These are phyloP conservation scores for Alternaria consortialis DNA, from an alignment of 2,329 filamentous ascomycete genomes.

Conservation along the genomic window DNA sequence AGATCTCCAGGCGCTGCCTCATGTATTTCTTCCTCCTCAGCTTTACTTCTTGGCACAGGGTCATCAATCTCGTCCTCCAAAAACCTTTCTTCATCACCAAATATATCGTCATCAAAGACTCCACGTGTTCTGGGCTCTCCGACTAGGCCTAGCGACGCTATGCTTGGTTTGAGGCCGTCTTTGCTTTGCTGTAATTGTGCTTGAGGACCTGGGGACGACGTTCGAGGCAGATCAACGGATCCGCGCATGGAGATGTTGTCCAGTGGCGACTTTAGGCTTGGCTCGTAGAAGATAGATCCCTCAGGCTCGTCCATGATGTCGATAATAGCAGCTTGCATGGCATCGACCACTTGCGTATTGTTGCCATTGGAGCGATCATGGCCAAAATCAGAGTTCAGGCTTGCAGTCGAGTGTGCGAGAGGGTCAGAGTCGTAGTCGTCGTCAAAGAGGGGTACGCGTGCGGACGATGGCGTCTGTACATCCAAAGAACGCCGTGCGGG, in stretches of 20 bases:
- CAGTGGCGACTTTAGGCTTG: slow-evolving; percentile 61
- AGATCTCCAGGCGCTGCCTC: slow-evolving; percentile 95
- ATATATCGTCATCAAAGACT: slow-evolving; percentile 93
- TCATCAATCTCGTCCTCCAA: slow-evolving; percentile 87
- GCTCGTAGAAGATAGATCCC: slow-evolving; percentile 71
- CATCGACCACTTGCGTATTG: slow-evolving; percentile 84
- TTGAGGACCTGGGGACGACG: slow-evolving; percentile 50
- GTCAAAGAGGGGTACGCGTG: slow-evolving; percentile 73
- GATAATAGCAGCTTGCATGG: slow-evolving; percentile 90
- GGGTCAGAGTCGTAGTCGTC: slow-evolving; percentile 80
- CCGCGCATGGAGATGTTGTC: slow-evolving; percentile 70
- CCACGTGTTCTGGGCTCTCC: slow-evolving; percentile 87
- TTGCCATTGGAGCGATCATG: slow-evolving; percentile 60
- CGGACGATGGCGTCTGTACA: slow-evolving; percentile 59
- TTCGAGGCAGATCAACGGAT: slow-evolving; percentile 66
- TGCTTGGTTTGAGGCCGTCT: slow-evolving; percentile 75
- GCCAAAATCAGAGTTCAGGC: slow-evolving; percentile 73
- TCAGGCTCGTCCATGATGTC: slow-evolving; percentile 86
- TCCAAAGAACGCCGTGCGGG: slow-evolving; percentile 75
- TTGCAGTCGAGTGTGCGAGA: slow-evolving; percentile 79
- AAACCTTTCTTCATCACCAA: slow-evolving; percentile 87
- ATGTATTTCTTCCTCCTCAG: slow-evolving; percentile 83
- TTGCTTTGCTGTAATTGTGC: slow-evolving; percentile 48
- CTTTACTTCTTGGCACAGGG: slow-evolving; percentile 65
- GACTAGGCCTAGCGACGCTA: slow-evolving; percentile 90